phyloP scores from a whole-genome alignment of 225 moss, liverwort and hornwort species.

The Bryoerythrophyllum caledonicum region DNA sequence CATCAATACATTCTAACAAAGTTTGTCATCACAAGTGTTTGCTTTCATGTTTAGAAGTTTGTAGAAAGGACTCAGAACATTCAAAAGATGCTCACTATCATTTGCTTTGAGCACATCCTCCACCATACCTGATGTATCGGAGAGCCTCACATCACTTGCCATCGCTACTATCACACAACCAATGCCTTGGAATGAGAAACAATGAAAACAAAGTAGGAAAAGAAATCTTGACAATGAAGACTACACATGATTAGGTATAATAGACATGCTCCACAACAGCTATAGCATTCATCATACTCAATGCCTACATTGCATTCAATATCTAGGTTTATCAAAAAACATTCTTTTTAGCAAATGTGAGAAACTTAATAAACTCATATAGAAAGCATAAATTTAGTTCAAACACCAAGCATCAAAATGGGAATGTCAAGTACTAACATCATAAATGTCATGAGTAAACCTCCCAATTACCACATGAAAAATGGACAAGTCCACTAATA shows the following conservation, averaged over 20 bases:
- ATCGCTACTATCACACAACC: neutral
- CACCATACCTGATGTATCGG: neutral
- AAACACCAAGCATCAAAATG: neutral
- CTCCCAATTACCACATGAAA: no score
- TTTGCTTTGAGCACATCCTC: neutral
- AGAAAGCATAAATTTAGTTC: no score
- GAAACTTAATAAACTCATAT: no score
- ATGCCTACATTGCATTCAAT: no score
- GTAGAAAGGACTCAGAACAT: neutral
- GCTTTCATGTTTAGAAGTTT: no score
- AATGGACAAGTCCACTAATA: neutral
- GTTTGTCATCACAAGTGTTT: no score
- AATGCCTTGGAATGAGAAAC: neutral
- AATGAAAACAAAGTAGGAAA: neutral
- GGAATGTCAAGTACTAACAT: neutral
- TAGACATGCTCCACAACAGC: no score
- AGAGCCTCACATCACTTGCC: neutral
- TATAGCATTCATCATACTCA: no score
- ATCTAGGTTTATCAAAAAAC: no score
- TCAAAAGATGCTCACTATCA: neutral
- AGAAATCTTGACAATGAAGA: neutral
- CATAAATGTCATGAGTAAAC: no score
- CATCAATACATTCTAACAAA: neutral
- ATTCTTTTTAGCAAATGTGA: no score
- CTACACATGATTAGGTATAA: no score